Base-by-base conservation (phyloP, 2,329 filamentous ascomycete genomes). In the Colletotrichum filicis region DNA sequence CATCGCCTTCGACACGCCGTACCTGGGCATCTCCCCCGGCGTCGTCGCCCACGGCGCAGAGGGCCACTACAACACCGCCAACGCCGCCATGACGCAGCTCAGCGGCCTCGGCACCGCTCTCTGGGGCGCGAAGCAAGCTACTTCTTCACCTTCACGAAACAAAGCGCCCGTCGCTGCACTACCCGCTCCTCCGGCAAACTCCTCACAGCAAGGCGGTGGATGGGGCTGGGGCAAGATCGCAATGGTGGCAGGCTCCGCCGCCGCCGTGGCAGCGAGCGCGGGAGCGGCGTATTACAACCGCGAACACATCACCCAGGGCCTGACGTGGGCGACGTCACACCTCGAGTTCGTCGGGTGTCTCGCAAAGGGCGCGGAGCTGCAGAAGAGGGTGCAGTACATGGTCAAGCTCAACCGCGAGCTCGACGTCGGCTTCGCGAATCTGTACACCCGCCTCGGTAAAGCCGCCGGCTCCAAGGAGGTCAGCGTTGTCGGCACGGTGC, bases 1-100 rank as follows among this genome's bases (percentile, higher is more conserved):
- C 30, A 89, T 98, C 60, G 94, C 95, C 63, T 98, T 98, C 80
- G 96, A 98, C 83, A 99, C 97, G 1, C 97, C 97, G 1, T 99
- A 94, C 81, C 88, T 97, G 1, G 93, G 94, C 70, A 95, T 95
- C 75, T 90, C 92, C 26, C 94, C 94, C 0, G 93, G 93, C 30
- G 93, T 97, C 1, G 92, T 97, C n/a, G 94, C 94, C 4, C 93
- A 96, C 80, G 92, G 92, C 73, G 95, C 96, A 6, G 95, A 98
- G 85, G 92, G 90, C 55, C 95, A 98, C 78, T 96, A 96, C 83
- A 92, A 91, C 55, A 93, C 92, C 8, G 87, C 90, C 0, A 92
- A 93, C 2, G 88, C 91, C 1, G 93, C 94, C 5, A 89, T 97
- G 65, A 85, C 90, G 7, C 88, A 92, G 81, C 83, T 94, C 76